Conservation (phyloP, 805 yeast genomes). For the Barnettozyma populi region DNA sequence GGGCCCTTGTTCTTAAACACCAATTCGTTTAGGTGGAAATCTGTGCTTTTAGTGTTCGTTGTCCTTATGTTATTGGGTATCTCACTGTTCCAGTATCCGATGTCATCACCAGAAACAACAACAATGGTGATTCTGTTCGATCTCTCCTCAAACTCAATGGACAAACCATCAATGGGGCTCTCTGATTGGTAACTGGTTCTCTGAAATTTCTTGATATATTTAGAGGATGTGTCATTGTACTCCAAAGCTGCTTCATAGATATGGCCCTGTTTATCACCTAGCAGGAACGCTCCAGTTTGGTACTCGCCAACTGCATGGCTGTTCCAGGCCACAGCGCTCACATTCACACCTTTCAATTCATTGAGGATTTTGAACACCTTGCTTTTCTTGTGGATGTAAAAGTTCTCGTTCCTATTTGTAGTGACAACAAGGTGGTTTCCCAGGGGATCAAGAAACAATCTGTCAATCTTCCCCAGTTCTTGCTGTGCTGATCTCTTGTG, state of each 20-base stretch:
- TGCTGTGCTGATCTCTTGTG: slow-evolving; percentile 20
- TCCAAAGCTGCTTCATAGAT: slow-evolving; percentile 45
- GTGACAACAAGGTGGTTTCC: slow-evolving; percentile 50
- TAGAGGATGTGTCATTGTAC: slow-evolving; percentile 31
- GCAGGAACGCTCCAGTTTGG: slow-evolving; percentile 41
- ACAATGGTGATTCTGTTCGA: slow-evolving; percentile 13
- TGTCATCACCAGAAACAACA: slow-evolving; percentile 27
- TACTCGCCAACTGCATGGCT: slow-evolving; percentile 29
- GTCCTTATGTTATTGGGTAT: slow-evolving; percentile 10
- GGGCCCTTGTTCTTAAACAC: slow-evolving; percentile 23
- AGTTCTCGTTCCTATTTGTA: slow-evolving; percentile 41
- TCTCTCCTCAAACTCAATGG: slow-evolving; percentile 10
- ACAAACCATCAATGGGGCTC: slow-evolving; percentile 25
- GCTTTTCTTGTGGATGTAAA: slow-evolving; percentile 39
- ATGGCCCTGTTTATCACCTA: slow-evolving; percentile 45
- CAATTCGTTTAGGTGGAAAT: slow-evolving; percentile 16
- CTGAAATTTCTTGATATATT: slow-evolving; percentile 38
- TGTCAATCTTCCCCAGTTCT: slow-evolving; percentile 27
- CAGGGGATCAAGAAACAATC: slow-evolving; percentile 43
- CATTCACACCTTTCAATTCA: slow-evolving; percentile 41
- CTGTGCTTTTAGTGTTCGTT: slow-evolving; percentile 20
- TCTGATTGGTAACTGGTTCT: slow-evolving; percentile 29
- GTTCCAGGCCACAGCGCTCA: slow-evolving; percentile 39
- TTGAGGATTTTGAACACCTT: slow-evolving; percentile 37
- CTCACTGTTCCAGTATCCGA: slow-evolving; percentile 24